A percentile compares a stretch with the other conserved stretches of the same genome.
These are phyloP conservation scores for Euphorbia lathyris DNA, from an alignment of 345 rosid genomes.

Conservation along the genomic window DNA sequence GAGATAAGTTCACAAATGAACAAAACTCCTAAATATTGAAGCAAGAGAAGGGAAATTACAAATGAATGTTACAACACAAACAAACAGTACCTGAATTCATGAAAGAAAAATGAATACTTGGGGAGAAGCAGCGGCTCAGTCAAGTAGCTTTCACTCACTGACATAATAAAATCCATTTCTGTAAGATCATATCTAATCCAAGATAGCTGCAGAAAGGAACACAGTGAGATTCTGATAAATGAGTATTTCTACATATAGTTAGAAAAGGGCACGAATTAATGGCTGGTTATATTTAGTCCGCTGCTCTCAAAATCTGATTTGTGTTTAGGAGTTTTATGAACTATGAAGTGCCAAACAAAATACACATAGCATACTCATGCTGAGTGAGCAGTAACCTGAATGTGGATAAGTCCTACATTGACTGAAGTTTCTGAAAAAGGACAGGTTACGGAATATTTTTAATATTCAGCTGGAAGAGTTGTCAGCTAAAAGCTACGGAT, in stretches of 20 bases:
- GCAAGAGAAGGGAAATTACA: not conserved
- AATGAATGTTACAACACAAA: not conserved
- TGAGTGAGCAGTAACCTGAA: not conserved
- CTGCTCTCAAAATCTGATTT: not conserved
- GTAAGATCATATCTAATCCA: conserved; percentile 44
- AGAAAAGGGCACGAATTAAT: not conserved
- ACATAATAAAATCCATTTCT: conserved; percentile 44
- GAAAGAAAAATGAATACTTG: conserved; percentile 40
- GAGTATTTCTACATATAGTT: not conserved
- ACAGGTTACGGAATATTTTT: not conserved
- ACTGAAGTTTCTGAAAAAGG: not conserved
- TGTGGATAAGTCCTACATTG: not conserved
- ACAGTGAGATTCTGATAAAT: not conserved
- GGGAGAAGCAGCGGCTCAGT: conserved; percentile 40
- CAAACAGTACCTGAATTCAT: conserved; percentile 38
- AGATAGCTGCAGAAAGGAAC: conserved; percentile 35
- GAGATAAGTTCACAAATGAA: not conserved
- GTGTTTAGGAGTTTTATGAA: not conserved
- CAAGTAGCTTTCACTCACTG: conserved; percentile 31
- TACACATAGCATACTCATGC: not conserved
- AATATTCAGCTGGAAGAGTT: not conserved
- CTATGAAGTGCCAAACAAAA: not conserved
- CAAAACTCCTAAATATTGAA: not conserved
- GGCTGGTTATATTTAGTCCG: not conserved
- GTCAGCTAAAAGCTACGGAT: not conserved